A percentile compares a stretch with the other conserved stretches of the same genome.
These are phyloP conservation scores for Ocimum tenuiflorum DNA, from an alignment of 257 asterid species.

Conservation along the genomic window DNA sequence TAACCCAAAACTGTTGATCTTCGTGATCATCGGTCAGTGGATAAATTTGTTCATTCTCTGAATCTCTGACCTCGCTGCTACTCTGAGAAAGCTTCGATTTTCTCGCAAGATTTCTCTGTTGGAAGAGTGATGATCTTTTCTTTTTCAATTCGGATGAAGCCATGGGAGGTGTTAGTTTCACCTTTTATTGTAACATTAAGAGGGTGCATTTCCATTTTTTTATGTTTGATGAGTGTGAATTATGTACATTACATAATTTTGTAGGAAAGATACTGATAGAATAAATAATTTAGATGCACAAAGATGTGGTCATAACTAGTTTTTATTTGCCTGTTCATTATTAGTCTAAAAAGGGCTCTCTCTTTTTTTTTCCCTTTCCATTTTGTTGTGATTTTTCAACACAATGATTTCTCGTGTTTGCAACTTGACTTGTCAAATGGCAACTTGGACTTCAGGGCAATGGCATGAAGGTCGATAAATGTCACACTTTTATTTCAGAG, in stretches of 20 bases:
- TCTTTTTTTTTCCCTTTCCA: background rate
- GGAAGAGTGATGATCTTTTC: background rate
- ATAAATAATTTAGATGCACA: background rate
- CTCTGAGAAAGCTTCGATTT: background rate
- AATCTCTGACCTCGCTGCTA: too few species aligned
- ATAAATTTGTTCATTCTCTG: background rate
- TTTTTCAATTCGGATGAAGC: background rate
- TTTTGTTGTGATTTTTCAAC: background rate
- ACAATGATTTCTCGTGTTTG: background rate
- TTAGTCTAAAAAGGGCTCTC: slow-evolving; percentile 20
- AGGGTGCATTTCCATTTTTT: background rate
- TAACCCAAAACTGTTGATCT: too few species aligned
- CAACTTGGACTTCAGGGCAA: too few species aligned
- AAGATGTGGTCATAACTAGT: slow-evolving; percentile 5
- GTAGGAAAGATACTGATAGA: slow-evolving; percentile 23
- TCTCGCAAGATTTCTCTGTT: background rate
- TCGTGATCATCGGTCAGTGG: background rate
- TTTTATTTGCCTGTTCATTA: background rate
- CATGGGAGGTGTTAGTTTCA: too few species aligned
- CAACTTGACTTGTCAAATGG: background rate
- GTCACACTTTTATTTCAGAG: too few species aligned
- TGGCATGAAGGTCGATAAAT: too few species aligned
- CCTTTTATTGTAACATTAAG: slow-evolving; percentile 21
- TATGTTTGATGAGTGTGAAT: slow-evolving; percentile 22
- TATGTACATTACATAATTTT: slow-evolving; percentile 28